Base-by-base conservation (phyloP, 2,329 filamentous ascomycete species). In the Furcasterigmium sp. region DNA sequence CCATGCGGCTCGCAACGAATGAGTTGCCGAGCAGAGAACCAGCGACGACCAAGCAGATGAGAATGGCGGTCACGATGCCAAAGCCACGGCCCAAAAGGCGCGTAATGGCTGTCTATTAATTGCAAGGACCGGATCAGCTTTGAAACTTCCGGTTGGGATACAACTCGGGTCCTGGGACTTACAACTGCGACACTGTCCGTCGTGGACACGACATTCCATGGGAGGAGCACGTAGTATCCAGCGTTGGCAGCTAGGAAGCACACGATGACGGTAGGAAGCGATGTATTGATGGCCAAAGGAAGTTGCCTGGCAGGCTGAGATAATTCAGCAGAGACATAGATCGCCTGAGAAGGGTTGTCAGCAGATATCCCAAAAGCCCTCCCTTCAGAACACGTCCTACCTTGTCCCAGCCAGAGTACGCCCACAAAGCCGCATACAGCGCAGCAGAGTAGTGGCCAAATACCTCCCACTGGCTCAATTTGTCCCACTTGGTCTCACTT, bases 341-440 rank as follows among this genome's bases (percentile, higher is more conserved):
- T 71, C 4, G 74, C 75, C 73, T 75, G 5, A 29, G n/a, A 18
- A n/a, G n/a, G n/a, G n/a, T n/a, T 30, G 17, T 49, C 19, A 45
- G 41, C 11, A 26, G 23, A 11, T 7, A 26, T 7, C 23, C 11
- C 23, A 26, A 26, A n/a, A 7, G 23, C 11, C 11, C 23, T 26
- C 23, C 23, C 7, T 7, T 26, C 23, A 26, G 23, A 26, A 11
- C 23, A 26, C 23, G n/a, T n/a, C 68, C 62, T 30, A 76, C 77
- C 62, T 82, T 83, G 43, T 84, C 80, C 80, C 80, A 84, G 0
- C 80, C 80, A 1, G 76, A 80, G 46, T 82, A 84, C 0, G 76
- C 80, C 80, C 79, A 84, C 0, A 84, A 55, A 0, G 76, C 78
- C 0, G 73, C 80, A 50, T 83, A 83, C 1, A 83, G 63, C 0